These are phyloP conservation scores for Castanea crenata DNA, from an alignment of 306 rosid species.

Conservation along the genomic window DNA sequence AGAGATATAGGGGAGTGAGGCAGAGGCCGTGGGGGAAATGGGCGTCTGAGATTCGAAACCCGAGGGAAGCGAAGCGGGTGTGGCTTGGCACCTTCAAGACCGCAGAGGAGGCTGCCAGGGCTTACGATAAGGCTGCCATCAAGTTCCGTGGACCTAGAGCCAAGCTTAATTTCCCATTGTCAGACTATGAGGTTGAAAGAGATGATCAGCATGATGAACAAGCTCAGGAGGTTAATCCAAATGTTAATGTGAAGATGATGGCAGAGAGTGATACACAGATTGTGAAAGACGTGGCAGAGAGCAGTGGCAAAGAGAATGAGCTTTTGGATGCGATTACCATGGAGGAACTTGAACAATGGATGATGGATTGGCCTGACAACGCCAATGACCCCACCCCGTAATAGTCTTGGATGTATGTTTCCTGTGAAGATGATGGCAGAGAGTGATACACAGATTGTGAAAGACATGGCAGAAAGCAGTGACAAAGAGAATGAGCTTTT, in stretches of 20 bases:
- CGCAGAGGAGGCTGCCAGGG: constrained; percentile 58
- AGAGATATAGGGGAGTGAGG: constrained; percentile 53
- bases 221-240: background rate
- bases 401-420: too few species aligned
- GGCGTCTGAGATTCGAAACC: constrained; percentile 67
- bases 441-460: background rate
- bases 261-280: background rate
- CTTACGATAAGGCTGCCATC: constrained; percentile 57
- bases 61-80: constrained; percentile 29
- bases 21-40: constrained; percentile 71
- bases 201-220: background rate
- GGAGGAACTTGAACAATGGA: too few species aligned
- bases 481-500: background rate
- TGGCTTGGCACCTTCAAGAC: constrained; percentile 64
- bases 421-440: background rate
- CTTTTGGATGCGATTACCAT: background rate
- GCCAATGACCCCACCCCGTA: too few species aligned
- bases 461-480: background rate
- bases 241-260: background rate
- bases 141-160: constrained; percentile 43
- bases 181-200: background rate
- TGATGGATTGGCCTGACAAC: too few species aligned
- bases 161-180: constrained; percentile 42
- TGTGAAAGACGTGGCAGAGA: background rate
- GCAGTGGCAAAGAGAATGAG: background rate